Evolutionary conservation across 257 asterid genomes (phyloP).

Genomic region (Nicotiana otophora): DNA sequence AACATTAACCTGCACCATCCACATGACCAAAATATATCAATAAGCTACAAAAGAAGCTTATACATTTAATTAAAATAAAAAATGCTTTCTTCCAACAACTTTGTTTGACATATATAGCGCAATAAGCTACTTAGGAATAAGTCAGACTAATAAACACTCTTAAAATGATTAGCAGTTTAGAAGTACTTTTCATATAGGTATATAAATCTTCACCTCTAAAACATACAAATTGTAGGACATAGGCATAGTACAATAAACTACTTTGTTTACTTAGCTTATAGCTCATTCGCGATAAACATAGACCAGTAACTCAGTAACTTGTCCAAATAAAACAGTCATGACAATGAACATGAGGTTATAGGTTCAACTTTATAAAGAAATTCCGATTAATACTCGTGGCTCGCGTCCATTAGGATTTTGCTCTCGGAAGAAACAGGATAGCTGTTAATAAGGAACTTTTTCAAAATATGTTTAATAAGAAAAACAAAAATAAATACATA

Average conservation of each 20-base stretch:
- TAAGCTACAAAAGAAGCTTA: too few relatives aligned
- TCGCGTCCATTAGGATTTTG: neutral
- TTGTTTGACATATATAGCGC: too few relatives aligned
- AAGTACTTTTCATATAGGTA: neutral
- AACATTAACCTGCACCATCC: conserved; percentile 14
- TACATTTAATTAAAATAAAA: too few relatives aligned
- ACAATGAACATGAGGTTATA: too few relatives aligned
- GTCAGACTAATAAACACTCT: neutral
- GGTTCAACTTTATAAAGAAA: too few relatives aligned
- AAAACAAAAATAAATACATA: neutral
- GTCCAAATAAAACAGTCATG: too few relatives aligned
- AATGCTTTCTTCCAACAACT: too few relatives aligned
- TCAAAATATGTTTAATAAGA: neutral
- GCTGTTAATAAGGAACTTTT: too few relatives aligned
- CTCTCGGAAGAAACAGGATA: too few relatives aligned
- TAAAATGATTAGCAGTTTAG: neutral
- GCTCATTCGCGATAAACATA: too few relatives aligned
- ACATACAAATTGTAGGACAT: neutral
- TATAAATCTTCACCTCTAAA: neutral
- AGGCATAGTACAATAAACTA: neutral
- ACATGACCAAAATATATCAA: neutral
- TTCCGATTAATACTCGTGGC: neutral
- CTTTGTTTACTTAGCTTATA: too few relatives aligned
- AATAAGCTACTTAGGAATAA: neutral
- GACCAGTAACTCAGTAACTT: too few relatives aligned